Evolutionary conservation across 2,329 filamentous ascomycete species (phyloP), one percentile per base, ranked within the genome.

Genomic region (Ophiognomonia clavigignenti-juglandacearum): DNA sequence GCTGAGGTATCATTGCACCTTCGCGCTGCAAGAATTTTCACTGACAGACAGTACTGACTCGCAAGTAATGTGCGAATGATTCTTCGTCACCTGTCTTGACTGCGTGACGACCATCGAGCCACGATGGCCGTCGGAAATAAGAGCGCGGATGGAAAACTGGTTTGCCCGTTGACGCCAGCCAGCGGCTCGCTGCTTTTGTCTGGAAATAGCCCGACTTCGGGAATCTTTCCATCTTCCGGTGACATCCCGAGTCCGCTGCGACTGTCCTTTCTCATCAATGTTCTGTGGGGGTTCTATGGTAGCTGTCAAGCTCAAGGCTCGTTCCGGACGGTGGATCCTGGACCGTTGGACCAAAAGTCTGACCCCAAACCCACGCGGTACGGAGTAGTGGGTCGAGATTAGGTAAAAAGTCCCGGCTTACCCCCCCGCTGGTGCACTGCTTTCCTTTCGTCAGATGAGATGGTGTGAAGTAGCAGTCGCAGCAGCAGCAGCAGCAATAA

Each of bases 331-430:
- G 2, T 23, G 20, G n/a, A 34, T 42, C 29, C 39, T 9, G 34
- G 40, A 10, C 9, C 31, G 13, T 16, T 14, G 29, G 40, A 35
- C 40, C 40, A 27, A 14, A 24, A n/a, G 13, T 22, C 18, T 34
- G 19, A 34, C 34, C 32, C 20, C 35, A 26, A 27, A 38, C 39
- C 47, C 39, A n/a, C n/a, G n/a, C n/a, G n/a, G n/a, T n/a, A 43
- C 37, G 42, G 42, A 37, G 47, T 41, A 42, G 47, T 50, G 43
- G 48, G 31, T 29, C 39, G 48, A 23, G 18, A 50, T 39, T 50
- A 47, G 47, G 47, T 50, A 50, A 50, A 37, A 43, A 39, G 35
- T 27, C 40, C 43, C 7, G n/a, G n/a, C n/a, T n/a, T n/a, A n/a
- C n/a, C n/a, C n/a, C n/a, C n/a, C n/a, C n/a, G n/a, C n/a, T n/a